phyloP scores from a whole-genome alignment of 176 grass and related monocot genomes.

The Oryza rufipogon region DNA sequence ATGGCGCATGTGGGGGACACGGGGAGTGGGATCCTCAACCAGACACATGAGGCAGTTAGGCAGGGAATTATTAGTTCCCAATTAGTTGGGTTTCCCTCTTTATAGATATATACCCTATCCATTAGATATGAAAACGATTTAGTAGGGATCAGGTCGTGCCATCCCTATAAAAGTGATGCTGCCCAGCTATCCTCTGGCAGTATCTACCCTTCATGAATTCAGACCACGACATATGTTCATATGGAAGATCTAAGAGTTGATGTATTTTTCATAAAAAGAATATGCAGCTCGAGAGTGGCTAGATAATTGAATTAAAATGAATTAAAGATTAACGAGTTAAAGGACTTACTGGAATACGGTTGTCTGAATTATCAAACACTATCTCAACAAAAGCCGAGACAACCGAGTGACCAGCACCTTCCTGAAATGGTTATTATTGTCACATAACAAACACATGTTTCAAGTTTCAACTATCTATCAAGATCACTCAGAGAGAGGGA shows the following conservation, averaged over 20 bases:
- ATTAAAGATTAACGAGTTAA: slow-evolving; percentile 18
- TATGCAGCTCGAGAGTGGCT: slow-evolving; percentile 28
- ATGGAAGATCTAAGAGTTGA: slow-evolving; percentile 11
- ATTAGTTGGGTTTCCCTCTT: not conserved
- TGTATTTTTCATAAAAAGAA: slow-evolving; percentile 26
- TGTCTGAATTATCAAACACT: slow-evolving; percentile 96
- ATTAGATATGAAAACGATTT: not conserved
- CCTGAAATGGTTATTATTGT: slow-evolving; percentile 61
- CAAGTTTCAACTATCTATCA: slow-evolving; percentile 38
- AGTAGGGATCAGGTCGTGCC: not conserved
- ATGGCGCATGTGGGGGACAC: not conserved
- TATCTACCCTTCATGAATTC: not conserved
- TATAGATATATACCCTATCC: too few relatives aligned
- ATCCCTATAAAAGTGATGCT: not conserved
- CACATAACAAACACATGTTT: slow-evolving; percentile 40
- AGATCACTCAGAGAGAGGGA: slow-evolving; percentile 45
- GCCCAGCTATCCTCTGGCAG: not conserved
- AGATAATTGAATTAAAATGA: slow-evolving; percentile 20
- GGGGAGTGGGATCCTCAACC: not conserved
- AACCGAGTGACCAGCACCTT: slow-evolving; percentile 97
- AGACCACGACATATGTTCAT: not conserved
- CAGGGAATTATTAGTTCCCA: not conserved
- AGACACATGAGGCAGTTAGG: not conserved
- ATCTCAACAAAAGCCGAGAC: slow-evolving; percentile 99
- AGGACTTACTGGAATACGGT: slow-evolving; percentile 93